Evolutionary conservation across 2,329 filamentous ascomycete species (phyloP).

Genomic region (Xylariales sp.): DNA sequence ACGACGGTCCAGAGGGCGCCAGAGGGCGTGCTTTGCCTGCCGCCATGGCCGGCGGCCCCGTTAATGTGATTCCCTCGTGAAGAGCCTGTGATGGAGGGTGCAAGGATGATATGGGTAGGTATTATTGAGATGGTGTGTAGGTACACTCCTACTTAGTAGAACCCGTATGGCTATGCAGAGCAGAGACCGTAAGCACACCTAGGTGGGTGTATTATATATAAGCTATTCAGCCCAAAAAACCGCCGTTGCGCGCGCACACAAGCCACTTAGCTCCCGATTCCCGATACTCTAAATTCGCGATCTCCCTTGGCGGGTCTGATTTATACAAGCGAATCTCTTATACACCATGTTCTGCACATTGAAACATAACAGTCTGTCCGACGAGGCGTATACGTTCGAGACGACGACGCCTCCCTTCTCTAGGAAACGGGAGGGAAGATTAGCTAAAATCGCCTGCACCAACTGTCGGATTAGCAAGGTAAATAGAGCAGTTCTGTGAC

Average conservation of each 20-base stretch:
- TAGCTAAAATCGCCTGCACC: conserved; percentile 38
- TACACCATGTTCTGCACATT: conserved; percentile 39
- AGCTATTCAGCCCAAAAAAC: conserved; percentile 25
- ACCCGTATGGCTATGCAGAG: conserved; percentile 16
- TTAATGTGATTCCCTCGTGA: conserved; percentile 31
- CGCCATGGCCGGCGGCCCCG: conserved; percentile 26
- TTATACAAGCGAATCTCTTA: not conserved
- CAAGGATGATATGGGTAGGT: conserved; percentile 4
- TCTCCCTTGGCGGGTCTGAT: conserved; percentile 19
- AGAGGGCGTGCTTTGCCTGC: conserved; percentile 32
- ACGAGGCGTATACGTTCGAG: conserved; percentile 39
- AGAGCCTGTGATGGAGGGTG: conserved; percentile 21
- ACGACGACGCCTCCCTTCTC: conserved; percentile 38
- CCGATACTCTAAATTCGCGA: conserved; percentile 29
- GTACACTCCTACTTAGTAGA: not conserved
- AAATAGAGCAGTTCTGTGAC: conserved; percentile 5
- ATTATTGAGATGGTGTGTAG: conserved; percentile 5
- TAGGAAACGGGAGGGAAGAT: conserved; percentile 36
- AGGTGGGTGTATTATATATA: conserved; percentile 25
- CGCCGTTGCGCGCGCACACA: conserved; percentile 31
- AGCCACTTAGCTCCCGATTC: conserved; percentile 26
- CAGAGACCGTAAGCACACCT: conserved; percentile 13
- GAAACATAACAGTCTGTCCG: conserved; percentile 36
- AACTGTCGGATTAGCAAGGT: conserved; percentile 41
- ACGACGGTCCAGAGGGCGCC: conserved; percentile 22